phyloP scores from a whole-genome alignment of 2,329 filamentous ascomycete genomes.

The Pseudogymnoascus sp. region DNA sequence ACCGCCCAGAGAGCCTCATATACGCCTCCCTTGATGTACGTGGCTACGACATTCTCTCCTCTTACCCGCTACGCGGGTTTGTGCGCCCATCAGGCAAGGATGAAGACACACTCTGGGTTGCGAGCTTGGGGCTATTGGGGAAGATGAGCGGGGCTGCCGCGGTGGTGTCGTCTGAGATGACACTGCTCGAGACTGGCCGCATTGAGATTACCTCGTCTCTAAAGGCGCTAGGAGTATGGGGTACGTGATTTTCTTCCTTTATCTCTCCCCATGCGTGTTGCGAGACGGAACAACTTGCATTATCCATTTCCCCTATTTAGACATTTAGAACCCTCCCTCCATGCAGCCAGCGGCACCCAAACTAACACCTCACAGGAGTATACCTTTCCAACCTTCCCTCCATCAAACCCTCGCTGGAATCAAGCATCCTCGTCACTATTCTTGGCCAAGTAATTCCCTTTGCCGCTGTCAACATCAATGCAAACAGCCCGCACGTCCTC shows the following conservation, averaged over 20 bases:
- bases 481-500: slow-evolving; percentile 51
- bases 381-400: slow-evolving; percentile 65
- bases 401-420: slow-evolving; percentile 44
- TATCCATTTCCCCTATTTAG: neutral
- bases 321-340: neutral
- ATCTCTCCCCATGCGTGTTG: neutral
- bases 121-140: slow-evolving; percentile 68
- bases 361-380: slow-evolving; percentile 45
- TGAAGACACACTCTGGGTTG: slow-evolving; percentile 43
- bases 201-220: slow-evolving; percentile 61
- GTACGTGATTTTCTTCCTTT: slow-evolving; percentile 35
- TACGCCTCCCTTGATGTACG: slow-evolving; percentile 54
- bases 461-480: slow-evolving; percentile 55
- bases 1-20: slow-evolving; percentile 43
- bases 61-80: slow-evolving; percentile 59
- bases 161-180: slow-evolving; percentile 55
- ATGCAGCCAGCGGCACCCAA: neutral
- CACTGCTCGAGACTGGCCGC: slow-evolving; percentile 50
- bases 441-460: slow-evolving; percentile 62
- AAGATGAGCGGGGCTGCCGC: slow-evolving; percentile 90
- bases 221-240: slow-evolving; percentile 72
- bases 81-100: slow-evolving; percentile 29
- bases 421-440: slow-evolving; percentile 68
- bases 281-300: neutral
- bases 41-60: slow-evolving; percentile 76